phyloP scores from a whole-genome alignment of 2,329 filamentous ascomycete species.

The Geosmithia morbida region DNA sequence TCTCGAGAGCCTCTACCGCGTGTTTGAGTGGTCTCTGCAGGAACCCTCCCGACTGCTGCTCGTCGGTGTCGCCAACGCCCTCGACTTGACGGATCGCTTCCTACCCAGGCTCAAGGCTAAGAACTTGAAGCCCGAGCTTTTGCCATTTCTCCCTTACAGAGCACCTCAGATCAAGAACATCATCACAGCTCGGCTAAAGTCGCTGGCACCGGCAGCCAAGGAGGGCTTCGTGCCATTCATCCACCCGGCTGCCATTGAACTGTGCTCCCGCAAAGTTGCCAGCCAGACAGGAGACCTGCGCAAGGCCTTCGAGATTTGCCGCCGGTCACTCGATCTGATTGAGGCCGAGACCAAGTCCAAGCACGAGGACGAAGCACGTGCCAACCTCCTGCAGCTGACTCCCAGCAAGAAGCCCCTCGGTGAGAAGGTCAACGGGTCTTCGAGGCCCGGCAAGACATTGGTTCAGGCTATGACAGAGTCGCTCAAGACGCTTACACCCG shows the following conservation, averaged over 20 bases:
- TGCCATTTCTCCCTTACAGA: slow-evolving; percentile 88
- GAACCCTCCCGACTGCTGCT: slow-evolving; percentile 67
- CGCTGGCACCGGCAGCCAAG: slow-evolving; percentile 45
- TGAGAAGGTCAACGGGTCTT: slow-evolving; percentile 61
- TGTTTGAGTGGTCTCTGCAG: slow-evolving; percentile 95
- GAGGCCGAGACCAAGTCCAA: slow-evolving; percentile 71
- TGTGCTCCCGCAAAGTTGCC: slow-evolving; percentile 89
- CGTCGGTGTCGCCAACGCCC: slow-evolving; percentile 87
- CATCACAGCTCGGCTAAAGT: slow-evolving; percentile 69
- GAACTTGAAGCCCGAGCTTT: slow-evolving; percentile 75
- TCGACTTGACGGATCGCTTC: slow-evolving; percentile 91
- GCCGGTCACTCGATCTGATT: slow-evolving; percentile 75
- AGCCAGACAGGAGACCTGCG: slow-evolving; percentile 88
- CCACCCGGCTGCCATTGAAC: slow-evolving; percentile 83
- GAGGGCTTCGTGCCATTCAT: slow-evolving; percentile 68
- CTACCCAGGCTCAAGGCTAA: slow-evolving; percentile 85
- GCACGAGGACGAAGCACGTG: slow-evolving; percentile 47
- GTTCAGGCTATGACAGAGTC: slow-evolving; percentile 36
- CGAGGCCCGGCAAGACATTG: slow-evolving; percentile 23
- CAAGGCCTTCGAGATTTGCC: slow-evolving; percentile 90
- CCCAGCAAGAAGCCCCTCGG: slow-evolving; percentile 65
- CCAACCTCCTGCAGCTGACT: slow-evolving; percentile 41
- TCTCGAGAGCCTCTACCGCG: slow-evolving; percentile 72
- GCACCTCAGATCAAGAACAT: slow-evolving; percentile 77
- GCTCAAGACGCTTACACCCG: slow-evolving; percentile 48